phyloP scores from a whole-genome alignment of 1,284 basidiomycete genomes.

The Papiliotrema flavescens region DNA sequence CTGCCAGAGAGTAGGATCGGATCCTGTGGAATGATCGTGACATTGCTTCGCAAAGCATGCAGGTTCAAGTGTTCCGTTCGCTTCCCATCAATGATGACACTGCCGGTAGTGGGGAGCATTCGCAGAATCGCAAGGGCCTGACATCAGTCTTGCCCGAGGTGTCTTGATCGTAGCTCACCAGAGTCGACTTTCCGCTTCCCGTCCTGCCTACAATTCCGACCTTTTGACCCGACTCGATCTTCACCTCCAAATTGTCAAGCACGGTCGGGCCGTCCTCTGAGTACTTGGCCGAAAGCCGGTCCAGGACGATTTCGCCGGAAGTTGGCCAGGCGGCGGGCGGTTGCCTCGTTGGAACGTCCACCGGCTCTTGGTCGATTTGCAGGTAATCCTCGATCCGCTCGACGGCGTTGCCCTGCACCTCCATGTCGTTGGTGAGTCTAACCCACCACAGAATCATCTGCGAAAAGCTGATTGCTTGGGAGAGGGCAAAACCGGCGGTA shows the following conservation, averaged over 20 bases:
- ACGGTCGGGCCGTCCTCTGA: constrained; percentile 52
- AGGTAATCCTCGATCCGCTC: constrained; percentile 72
- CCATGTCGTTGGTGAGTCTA: constrained; percentile 48
- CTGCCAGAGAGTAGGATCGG: constrained; percentile 71
- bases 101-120: constrained; percentile 59
- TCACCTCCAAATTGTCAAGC: constrained; percentile 57
- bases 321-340: constrained; percentile 77
- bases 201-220: constrained; percentile 67
- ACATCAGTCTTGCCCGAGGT: background rate
- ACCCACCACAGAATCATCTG: constrained; percentile 33
- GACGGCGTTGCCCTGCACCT: constrained; percentile 53
- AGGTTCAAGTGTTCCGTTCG: constrained; percentile 57
- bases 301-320: constrained; percentile 63
- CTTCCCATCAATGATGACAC: constrained; percentile 50
- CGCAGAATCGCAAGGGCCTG: constrained; percentile 48
- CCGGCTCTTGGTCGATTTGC: constrained; percentile 66
- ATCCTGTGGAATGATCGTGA: constrained; percentile 60
- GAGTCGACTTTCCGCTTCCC: constrained; percentile 65
- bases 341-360: constrained; percentile 52
- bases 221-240: constrained; percentile 59
- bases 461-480: constrained; percentile 46
- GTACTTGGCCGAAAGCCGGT: constrained; percentile 52
- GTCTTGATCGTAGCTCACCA: constrained; percentile 23
- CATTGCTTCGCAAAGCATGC: constrained; percentile 55
- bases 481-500: constrained; percentile 47